A percentile compares a stretch with the other conserved stretches of the same genome.
Conservation (phyloP, 495 filamentous ascomycete genomes). For the Xylaria intraflava region DNA sequence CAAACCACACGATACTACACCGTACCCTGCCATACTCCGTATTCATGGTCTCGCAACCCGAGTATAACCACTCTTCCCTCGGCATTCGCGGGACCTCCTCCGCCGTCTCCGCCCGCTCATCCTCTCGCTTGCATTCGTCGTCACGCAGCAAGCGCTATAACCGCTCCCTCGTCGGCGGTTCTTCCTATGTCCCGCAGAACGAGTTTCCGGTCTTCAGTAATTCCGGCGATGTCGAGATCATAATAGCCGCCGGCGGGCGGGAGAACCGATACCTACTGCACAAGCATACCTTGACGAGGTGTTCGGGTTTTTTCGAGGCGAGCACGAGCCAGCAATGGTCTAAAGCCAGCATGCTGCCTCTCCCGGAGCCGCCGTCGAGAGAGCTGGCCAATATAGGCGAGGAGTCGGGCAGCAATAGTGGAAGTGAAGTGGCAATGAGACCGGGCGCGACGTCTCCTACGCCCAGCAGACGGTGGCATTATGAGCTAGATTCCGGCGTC, state of each 20-base stretch:
- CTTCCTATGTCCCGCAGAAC: constrained; percentile 65
- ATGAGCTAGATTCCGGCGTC: constrained; percentile 74
- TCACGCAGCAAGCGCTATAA: constrained; percentile 61
- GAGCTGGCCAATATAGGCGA: constrained; percentile 52
- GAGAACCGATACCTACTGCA: constrained; percentile 83
- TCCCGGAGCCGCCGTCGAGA: constrained; percentile 26
- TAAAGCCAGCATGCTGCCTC: constrained; percentile 33
- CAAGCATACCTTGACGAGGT: constrained; percentile 74
- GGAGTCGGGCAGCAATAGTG: constrained; percentile 36
- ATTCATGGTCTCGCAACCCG: constrained; percentile 71
- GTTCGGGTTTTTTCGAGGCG: constrained; percentile 88
- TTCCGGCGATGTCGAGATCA: constrained; percentile 84
- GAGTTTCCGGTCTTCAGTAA: constrained; percentile 89
- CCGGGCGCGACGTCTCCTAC: constrained; percentile 20
- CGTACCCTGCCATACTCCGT: constrained; percentile 12
- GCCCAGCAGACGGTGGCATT: constrained; percentile 67
- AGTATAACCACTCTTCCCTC: constrained; percentile 39
- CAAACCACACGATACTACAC: too few relatives aligned
- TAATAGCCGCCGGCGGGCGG: constrained; percentile 61
- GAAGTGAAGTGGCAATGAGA: constrained; percentile 16
- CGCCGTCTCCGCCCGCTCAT: constrained; percentile 38
- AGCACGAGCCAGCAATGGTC: constrained; percentile 86
- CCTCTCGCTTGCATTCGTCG: constrained; percentile 36
- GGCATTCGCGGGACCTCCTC: constrained; percentile 56
- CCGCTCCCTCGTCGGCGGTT: constrained; percentile 75